These are phyloP conservation scores for Adansonia rubrostipa DNA, from an alignment of 441 rosid species.

Conservation along the genomic window DNA sequence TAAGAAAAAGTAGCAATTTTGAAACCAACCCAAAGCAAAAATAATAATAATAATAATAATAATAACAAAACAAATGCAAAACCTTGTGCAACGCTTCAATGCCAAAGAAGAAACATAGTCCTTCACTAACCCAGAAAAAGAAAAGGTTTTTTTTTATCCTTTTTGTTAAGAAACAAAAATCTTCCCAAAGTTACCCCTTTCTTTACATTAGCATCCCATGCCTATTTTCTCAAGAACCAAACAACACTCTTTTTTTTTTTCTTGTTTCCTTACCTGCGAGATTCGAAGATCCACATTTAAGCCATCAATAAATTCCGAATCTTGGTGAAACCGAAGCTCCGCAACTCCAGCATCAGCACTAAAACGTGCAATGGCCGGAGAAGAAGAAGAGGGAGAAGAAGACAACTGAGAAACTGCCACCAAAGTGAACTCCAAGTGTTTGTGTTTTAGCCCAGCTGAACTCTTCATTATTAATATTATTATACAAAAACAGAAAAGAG, in stretches of 20 bases:
- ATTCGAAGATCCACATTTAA: slow-evolving; percentile 48
- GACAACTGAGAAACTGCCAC: slow-evolving; percentile 60
- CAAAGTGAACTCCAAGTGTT: slow-evolving; percentile 53
- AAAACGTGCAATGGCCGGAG: slow-evolving; percentile 56
- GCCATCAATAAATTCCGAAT: slow-evolving; percentile 43
- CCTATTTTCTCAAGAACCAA: slow-evolving; percentile 15
- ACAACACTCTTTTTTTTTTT: background rate
- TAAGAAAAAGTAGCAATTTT: background rate
- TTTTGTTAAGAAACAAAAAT: background rate
- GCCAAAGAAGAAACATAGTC: background rate
- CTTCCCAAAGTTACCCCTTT: background rate
- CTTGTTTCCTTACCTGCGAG: slow-evolving; percentile 59
- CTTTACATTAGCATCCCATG: background rate
- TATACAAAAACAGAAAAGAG: background rate
- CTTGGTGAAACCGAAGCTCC: slow-evolving; percentile 55
- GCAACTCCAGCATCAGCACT: slow-evolving; percentile 43
- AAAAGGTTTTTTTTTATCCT: background rate
- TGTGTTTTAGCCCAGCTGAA: slow-evolving; percentile 38
- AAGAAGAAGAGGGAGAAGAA: slow-evolving; percentile 38
- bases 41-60: no score
- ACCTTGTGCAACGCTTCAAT: background rate
- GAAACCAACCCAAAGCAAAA: background rate
- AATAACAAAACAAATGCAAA: background rate
- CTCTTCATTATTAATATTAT: slow-evolving; percentile 28
- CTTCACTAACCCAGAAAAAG: background rate